These are phyloP conservation scores for Phytopythium ostracodes DNA, from an alignment of 352 stramenopile genomes.

Conservation along the genomic window DNA sequence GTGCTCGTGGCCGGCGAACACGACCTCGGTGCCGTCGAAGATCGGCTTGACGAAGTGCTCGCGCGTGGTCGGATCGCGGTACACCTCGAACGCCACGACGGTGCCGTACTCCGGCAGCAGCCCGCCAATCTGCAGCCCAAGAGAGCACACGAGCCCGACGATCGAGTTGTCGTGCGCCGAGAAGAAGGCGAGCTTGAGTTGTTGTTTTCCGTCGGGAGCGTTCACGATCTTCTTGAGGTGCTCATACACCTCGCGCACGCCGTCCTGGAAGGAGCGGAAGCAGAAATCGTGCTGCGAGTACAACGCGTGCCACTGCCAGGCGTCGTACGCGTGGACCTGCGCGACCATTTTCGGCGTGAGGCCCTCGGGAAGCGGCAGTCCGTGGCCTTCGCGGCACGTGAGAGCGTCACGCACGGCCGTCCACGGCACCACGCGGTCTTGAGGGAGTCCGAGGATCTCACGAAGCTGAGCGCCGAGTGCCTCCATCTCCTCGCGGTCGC, in stretches of 20 bases:
- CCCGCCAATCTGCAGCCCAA: slow-evolving; percentile 58
- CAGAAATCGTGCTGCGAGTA: slow-evolving; percentile 63
- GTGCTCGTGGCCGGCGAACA: slow-evolving; percentile 50
- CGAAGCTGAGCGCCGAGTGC: slow-evolving; percentile 34
- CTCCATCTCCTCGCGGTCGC: slow-evolving; percentile 28
- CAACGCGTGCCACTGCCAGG: slow-evolving; percentile 79
- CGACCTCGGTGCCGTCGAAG: slow-evolving; percentile 53
- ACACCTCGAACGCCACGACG: slow-evolving; percentile 67
- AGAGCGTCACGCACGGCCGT: slow-evolving; percentile 66
- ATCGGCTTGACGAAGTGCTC: slow-evolving; percentile 53
- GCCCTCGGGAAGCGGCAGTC: slow-evolving; percentile 56
- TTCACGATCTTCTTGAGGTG: slow-evolving; percentile 46
- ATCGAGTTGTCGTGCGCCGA: slow-evolving; percentile 86
- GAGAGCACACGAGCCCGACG: slow-evolving; percentile 61
- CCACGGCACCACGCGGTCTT: slow-evolving; percentile 55
- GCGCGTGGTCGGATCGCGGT: slow-evolving; percentile 36
- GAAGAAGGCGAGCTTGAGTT: slow-evolving; percentile 70
- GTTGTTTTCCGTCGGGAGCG: slow-evolving; percentile 12
- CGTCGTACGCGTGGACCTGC: slow-evolving; percentile 60
- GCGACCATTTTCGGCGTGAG: slow-evolving; percentile 58
- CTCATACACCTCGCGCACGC: slow-evolving; percentile 51
- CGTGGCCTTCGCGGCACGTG: slow-evolving; percentile 60
- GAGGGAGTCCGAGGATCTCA: slow-evolving; percentile 38
- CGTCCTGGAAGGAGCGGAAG: slow-evolving; percentile 55
- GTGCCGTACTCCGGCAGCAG: slow-evolving; percentile 67